phyloP scores from a whole-genome alignment of 2,329 filamentous ascomycete genomes.

The Aspergillus sp. region DNA sequence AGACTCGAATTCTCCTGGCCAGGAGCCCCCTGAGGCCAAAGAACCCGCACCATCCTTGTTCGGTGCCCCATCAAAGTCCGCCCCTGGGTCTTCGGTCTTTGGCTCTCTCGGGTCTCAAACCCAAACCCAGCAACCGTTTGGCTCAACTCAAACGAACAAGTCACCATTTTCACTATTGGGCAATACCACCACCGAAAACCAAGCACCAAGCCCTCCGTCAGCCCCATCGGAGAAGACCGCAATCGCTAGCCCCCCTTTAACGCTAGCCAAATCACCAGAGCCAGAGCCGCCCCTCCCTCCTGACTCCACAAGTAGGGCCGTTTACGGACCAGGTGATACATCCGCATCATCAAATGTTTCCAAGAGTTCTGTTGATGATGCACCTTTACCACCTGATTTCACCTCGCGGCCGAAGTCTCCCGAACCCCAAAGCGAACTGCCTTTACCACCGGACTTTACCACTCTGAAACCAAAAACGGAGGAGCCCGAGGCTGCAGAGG shows the following conservation, averaged over 20 bases:
- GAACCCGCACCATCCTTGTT: slow-evolving; percentile 25
- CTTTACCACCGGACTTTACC: slow-evolving; percentile 23
- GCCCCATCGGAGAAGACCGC: slow-evolving; percentile 34
- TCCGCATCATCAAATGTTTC: slow-evolving; percentile 47
- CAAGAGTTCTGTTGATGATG: slow-evolving; percentile 41
- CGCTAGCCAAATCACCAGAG: slow-evolving; percentile 32
- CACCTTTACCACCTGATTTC: slow-evolving; percentile 37
- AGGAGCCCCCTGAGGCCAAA: slow-evolving; percentile 23
- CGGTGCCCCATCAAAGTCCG: slow-evolving; percentile 23
- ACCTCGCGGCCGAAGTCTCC: slow-evolving; percentile 19
- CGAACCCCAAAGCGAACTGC: slow-evolving; percentile 20
- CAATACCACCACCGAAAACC: slow-evolving; percentile 21
- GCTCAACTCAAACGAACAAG: slow-evolving; percentile 26
- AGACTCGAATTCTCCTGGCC: slow-evolving; percentile 24
- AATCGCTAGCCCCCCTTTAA: slow-evolving; percentile 30
- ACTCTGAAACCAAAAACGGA: slow-evolving; percentile 11
- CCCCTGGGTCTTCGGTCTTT: slow-evolving; percentile 25
- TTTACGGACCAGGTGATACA: slow-evolving; percentile 49
- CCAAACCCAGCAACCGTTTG: slow-evolving; percentile 24
- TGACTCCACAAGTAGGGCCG: slow-evolving; percentile 47
- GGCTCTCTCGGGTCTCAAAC: slow-evolving; percentile 30
- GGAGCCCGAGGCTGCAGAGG: slow-evolving; percentile 11
- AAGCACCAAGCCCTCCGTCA: slow-evolving; percentile 30
- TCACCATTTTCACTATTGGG: slow-evolving; percentile 33
- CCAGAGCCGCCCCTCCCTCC: slow-evolving; percentile 44